Conservation (phyloP, 2,329 filamentous ascomycete species). For the Fusarium bactridioides region DNA sequence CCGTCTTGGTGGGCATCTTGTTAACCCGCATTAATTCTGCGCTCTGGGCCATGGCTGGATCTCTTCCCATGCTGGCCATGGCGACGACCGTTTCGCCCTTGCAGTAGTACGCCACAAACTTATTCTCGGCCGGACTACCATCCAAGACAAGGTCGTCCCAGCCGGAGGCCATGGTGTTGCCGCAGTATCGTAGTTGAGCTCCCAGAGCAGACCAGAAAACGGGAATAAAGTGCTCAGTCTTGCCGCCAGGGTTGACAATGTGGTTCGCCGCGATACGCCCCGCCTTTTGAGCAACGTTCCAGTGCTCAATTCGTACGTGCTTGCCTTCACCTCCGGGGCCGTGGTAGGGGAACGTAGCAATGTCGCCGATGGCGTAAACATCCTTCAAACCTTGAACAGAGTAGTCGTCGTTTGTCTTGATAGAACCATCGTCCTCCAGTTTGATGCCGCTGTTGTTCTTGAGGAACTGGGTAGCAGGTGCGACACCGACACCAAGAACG, state of each 20-base stretch:
- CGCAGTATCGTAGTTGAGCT: conserved; percentile 90
- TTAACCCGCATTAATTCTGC: conserved; percentile 84
- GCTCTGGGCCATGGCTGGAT: conserved; percentile 84
- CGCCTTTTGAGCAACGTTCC: conserved; percentile 96
- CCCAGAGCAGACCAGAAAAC: conserved; percentile 97
- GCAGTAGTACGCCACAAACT: conserved; percentile 90
- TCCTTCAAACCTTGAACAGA: conserved; percentile 77
- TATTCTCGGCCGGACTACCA: conserved; percentile 77
- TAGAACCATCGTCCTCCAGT: conserved; percentile 84
- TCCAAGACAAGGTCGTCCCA: conserved; percentile 87
- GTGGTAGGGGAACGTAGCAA: conserved; percentile 92
- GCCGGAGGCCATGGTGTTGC: conserved; percentile 75
- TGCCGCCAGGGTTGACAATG: conserved; percentile 72
- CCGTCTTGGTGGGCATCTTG: conserved; percentile 83
- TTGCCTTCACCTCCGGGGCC: conserved; percentile 83
- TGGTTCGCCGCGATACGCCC: conserved; percentile 81
- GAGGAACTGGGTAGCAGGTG: conserved; percentile 84
- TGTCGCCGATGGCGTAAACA: conserved; percentile 94
- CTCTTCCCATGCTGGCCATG: conserved; percentile 88
- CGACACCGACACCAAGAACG: conserved; percentile 88
- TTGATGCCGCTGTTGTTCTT: conserved; percentile 72
- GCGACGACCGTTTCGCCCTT: conserved; percentile 88
- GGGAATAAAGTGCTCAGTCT: conserved; percentile 80
- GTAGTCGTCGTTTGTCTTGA: conserved; percentile 83
- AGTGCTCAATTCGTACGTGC: conserved; percentile 89